These are phyloP conservation scores for Agaricus sinodeliciosus DNA, from an alignment of 768 basidiomycete genomes.

Conservation along the genomic window DNA sequence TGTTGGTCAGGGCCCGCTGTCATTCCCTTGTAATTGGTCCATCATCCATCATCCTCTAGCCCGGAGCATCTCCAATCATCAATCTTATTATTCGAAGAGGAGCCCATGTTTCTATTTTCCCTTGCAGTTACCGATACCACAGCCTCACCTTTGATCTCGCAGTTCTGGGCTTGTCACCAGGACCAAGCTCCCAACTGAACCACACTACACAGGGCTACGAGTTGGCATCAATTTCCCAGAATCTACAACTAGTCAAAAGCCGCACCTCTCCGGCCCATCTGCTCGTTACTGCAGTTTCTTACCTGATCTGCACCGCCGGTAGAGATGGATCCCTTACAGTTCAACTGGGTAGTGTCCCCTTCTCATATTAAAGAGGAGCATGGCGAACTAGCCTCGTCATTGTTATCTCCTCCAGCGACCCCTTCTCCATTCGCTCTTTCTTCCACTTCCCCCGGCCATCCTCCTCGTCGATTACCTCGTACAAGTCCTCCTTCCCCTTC, in stretches of 20 bases:
- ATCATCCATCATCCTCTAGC: constrained; percentile 9
- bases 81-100: constrained; percentile 5
- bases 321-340: constrained; percentile 27
- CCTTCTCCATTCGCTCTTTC: constrained; percentile 16
- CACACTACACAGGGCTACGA: not conserved
- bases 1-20: not conserved
- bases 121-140: constrained; percentile 6
- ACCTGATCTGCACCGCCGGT: constrained; percentile 39
- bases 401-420: constrained; percentile 29
- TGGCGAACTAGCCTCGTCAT: constrained; percentile 25
- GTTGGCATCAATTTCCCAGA: constrained; percentile 6
- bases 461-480: constrained; percentile 15
- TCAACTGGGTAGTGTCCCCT: constrained; percentile 27
- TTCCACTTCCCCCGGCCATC: constrained; percentile 14
- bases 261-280: constrained; percentile 13
- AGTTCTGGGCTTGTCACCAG: constrained; percentile 4
- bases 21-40: not conserved
- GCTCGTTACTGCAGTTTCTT: constrained; percentile 16
- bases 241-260: constrained; percentile 14
- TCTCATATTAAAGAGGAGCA: constrained; percentile 43
- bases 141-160: constrained; percentile 8
- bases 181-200: not conserved
- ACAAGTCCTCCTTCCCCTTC: constrained; percentile 23
- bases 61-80: constrained; percentile 1
- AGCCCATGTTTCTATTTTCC: constrained; percentile 1